A percentile compares a stretch with the other conserved stretches of the same genome.
Evolutionary conservation across 2,329 filamentous ascomycete species (phyloP).

Genomic region (Teratosphaeria gauchensis): DNA sequence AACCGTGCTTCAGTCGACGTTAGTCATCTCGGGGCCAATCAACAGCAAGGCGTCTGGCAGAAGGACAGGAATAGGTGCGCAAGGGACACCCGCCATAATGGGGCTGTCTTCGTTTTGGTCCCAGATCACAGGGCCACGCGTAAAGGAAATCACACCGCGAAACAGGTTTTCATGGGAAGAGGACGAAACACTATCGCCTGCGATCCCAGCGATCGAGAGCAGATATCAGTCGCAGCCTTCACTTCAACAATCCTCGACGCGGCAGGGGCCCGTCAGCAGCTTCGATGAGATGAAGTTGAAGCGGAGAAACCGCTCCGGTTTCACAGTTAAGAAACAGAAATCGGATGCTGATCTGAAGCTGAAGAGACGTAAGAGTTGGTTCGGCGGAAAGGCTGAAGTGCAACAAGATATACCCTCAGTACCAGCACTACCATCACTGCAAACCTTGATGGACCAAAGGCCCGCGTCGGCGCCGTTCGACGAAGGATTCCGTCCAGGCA

Average conservation of each 20-base stretch:
- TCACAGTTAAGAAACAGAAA: not conserved
- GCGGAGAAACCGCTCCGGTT: not conserved
- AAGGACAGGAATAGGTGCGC: not conserved
- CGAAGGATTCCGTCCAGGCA: not conserved
- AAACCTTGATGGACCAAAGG: not conserved
- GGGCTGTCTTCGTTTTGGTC: constrained; percentile 6
- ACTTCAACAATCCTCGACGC: not conserved
- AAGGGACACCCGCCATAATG: not conserved
- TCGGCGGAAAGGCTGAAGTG: constrained; percentile 12
- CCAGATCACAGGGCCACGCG: constrained; percentile 1
- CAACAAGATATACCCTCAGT: constrained; percentile 13
- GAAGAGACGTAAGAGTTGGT: constrained; percentile 18
- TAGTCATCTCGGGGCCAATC: not conserved
- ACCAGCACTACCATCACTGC: constrained; percentile 8
- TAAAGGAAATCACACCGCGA: constrained; percentile 5
- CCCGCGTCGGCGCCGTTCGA: not conserved
- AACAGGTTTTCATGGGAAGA: constrained; percentile 3
- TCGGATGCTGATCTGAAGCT: not conserved
- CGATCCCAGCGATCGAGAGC: not conserved
- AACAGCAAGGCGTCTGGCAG: not conserved
- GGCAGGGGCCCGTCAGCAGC: not conserved
- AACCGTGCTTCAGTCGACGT: not conserved
- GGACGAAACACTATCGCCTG: not conserved
- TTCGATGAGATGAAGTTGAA: not conserved
- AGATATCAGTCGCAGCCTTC: not conserved